Percentiles rank a stretch among this genome's conserved stretches.
Evolutionary conservation across 352 stramenopile species (phyloP).

Genomic region (Aphanomyces invadans): DNA sequence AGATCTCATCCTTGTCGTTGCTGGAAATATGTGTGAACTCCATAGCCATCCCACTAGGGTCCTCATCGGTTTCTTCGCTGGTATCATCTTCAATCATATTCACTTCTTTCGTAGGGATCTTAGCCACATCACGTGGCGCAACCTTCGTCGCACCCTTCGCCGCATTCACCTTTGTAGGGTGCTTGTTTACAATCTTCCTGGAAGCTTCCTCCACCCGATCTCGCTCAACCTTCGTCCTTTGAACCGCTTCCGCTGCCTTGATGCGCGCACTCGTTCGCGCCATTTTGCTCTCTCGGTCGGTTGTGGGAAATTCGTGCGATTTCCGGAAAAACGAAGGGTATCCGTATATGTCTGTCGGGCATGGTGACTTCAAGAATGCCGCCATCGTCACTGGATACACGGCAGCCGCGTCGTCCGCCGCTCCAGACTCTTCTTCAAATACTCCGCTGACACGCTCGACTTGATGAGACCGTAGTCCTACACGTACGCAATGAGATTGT

Average conservation of each 20-base stretch:
- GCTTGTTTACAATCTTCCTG: background rate
- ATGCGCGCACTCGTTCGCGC: background rate
- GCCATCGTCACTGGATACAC: background rate
- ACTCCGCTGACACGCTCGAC: background rate
- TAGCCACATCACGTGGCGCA: background rate
- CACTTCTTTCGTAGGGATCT: background rate
- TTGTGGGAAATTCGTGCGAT: background rate
- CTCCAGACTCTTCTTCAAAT: background rate
- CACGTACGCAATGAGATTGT: too few species aligned
- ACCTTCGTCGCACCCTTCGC: too few species aligned
- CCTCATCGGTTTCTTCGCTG: background rate
- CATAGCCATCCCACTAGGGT: background rate
- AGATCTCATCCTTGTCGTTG: conserved; percentile 28
- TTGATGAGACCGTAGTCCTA: background rate
- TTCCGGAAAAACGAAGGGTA: too few species aligned
- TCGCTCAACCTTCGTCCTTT: background rate
- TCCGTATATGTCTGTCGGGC: too few species aligned
- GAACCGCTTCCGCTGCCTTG: background rate
- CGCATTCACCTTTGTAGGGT: background rate
- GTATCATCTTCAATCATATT: conserved; percentile 7
- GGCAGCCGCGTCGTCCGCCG: background rate
- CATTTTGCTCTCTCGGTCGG: background rate
- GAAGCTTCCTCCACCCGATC: background rate
- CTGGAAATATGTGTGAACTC: too few species aligned
- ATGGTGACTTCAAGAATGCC: too few species aligned